A percentile compares a stretch with the other conserved stretches of the same genome.
These are phyloP conservation scores for Leishmania guyanensis DNA, from an alignment of 208 protist species.

Conservation along the genomic window DNA sequence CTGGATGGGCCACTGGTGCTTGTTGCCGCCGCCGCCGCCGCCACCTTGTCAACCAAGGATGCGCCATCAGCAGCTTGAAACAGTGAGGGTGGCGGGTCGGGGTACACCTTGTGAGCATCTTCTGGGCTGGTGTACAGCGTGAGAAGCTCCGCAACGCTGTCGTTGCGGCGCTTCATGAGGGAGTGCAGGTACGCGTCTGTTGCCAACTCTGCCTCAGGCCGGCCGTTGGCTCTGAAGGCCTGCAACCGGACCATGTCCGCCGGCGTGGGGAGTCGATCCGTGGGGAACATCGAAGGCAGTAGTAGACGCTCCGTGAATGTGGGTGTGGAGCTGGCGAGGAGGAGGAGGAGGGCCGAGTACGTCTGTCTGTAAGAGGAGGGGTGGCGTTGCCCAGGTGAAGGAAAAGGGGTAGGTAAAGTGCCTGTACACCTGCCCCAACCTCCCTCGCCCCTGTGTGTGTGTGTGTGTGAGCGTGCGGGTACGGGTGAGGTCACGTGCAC, in stretches of 20 bases:
- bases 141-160: slow-evolving; percentile 31
- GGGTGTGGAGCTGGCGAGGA: background rate
- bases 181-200: slow-evolving; percentile 8
- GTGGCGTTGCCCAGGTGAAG: background rate
- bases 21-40: background rate
- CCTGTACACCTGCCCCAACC: background rate
- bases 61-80: background rate
- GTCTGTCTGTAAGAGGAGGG: background rate
- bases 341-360: background rate
- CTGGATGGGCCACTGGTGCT: background rate
- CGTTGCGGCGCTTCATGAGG: background rate
- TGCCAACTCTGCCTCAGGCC: slow-evolving; percentile 1
- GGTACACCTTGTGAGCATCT: slow-evolving; percentile 44
- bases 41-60: background rate
- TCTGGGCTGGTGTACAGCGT: slow-evolving; percentile 44
- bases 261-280: slow-evolving; percentile 8
- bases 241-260: slow-evolving; percentile 21
- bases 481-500: background rate
- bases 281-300: slow-evolving; percentile 22
- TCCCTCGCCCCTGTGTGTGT: background rate
- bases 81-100: slow-evolving; percentile 29
- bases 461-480: background rate
- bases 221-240: slow-evolving; percentile 7
- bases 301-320: background rate
- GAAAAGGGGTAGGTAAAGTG: background rate